Base-by-base conservation (phyloP, 2,329 filamentous ascomycete species). In the Aspergillus brasiliensis region DNA sequence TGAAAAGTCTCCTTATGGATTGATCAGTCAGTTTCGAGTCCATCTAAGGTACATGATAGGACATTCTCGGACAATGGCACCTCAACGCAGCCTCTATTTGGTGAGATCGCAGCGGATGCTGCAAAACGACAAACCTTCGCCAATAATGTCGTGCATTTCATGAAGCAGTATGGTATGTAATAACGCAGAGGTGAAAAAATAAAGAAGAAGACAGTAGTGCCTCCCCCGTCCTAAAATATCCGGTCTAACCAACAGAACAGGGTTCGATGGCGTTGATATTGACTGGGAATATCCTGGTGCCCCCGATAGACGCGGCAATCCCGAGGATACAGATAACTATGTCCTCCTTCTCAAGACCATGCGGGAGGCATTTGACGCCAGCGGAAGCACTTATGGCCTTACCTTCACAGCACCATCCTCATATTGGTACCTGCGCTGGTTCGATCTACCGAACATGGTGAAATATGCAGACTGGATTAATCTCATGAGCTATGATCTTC, bases 231-330 rank as follows among this genome's bases (percentile, higher is more conserved):
- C n/a, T n/a, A n/a, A n/a, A n/a, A n/a, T n/a, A n/a, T n/a, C n/a
- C n/a, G n/a, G n/a, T n/a, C n/a, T n/a, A n/a, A n/a, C n/a, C n/a
- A n/a, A n/a, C n/a, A n/a, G n/a, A n/a, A n/a, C n/a, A n/a, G 70
- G 69, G 2, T 82, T 82, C 53, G 75, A 79, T 59, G 79, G 79
- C 5, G 66, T 81, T 2, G 78, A 83, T 53, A 62, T 83, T 15
- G 78, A 83, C 59, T 83, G 80, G 81, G 73, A 77, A 48, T 73
- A 77, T 52, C 70, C 69, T 0, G 67, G 52, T 1, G 77, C 79
- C 2, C 67, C 72, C 19, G 76, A 78, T 31, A 70, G 78, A 1
- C 68, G 69, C 7, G 81, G 81, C 1, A 62, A 58, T 0, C 25
- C 67, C 0, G 70, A 69, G 2, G 80, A 82, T 31, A 68, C 57